These are phyloP conservation scores for Paspalum notatum DNA, from an alignment of 176 grass and related monocot genomes.

Conservation along the genomic window DNA sequence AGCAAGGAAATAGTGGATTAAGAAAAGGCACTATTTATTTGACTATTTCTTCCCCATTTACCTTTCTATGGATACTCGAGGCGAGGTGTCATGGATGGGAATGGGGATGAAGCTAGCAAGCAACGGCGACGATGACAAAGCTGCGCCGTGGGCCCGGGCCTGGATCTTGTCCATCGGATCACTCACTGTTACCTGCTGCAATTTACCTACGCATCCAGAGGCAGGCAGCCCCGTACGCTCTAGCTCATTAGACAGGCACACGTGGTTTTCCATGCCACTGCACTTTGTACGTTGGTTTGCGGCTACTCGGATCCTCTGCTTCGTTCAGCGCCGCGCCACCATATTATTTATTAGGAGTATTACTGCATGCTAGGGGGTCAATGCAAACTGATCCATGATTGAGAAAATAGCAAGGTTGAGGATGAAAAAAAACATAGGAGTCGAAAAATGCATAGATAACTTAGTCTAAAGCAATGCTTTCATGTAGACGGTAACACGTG, in stretches of 20 bases:
- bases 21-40: slow-evolving; percentile 53
- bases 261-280: slow-evolving; percentile 39
- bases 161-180: slow-evolving; percentile 3
- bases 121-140: slow-evolving; percentile 1
- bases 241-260: slow-evolving; percentile 27
- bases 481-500: too few species aligned
- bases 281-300: slow-evolving; percentile 35
- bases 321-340: neutral
- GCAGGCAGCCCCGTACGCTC: slow-evolving; percentile 35
- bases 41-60: slow-evolving; percentile 41
- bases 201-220: slow-evolving; percentile 24
- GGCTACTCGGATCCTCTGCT: slow-evolving; percentile 40
- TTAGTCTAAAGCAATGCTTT: too few species aligned
- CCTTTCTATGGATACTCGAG: slow-evolving; percentile 21
- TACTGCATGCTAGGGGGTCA: too few species aligned
- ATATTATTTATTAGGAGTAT: neutral
- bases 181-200: slow-evolving; percentile 26
- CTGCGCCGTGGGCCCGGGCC: neutral
- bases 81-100: neutral
- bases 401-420: neutral
- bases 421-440: too few species aligned
- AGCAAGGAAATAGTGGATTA: slow-evolving; percentile 46
- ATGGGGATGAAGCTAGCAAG: neutral
- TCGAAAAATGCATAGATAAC: too few species aligned
- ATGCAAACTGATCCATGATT: neutral